Evolutionary conservation across 2,329 filamentous ascomycete species (phyloP), one percentile per base, ranked within the genome.

Genomic region (Plectosphaerella sp.): DNA sequence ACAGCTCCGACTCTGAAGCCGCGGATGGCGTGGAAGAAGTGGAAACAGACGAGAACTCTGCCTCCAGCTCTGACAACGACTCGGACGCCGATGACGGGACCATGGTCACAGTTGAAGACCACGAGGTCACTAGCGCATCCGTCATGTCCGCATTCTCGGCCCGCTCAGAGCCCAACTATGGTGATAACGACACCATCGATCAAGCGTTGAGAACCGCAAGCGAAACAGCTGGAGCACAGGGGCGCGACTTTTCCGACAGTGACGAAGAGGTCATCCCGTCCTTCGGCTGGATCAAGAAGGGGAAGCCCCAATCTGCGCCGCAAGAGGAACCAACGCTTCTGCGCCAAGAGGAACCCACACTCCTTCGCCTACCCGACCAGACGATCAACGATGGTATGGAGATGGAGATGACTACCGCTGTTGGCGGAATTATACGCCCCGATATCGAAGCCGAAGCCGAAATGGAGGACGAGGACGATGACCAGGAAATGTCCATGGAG

Each of bases 401-500:
- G 9, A 82, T 82, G 79, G 79, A 84, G 28, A 74, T 83, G 60
- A 84, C 81, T 2, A 69, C 66, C 43, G 74, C 77, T 9, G 70
- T 83, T 45, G 82, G 82, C 4, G 73, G 77, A n/a, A 84, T 84
- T 43, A 62, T 79, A 11, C 43, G 36, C 24, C 18, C n/a, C 37
- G 37, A 41, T 12, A n/a, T n/a, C 16, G n/a, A 51, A 45, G 39
- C 67, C 64, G 22, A 22, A 22, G 22, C 22, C 22, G 22, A 22
- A 22, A 3, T 22, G 22, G 55, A 22, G 75, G 49, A 63, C 75
- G 22, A 71, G 5, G 75, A 79, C 12, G 74, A 75, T 22, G 78
- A 80, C 18, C 80, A 83, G 57, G 89, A 92, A 39, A 86, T 95
- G 77, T 94, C 90, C 20, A 97, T 97, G 93, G 93, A 97, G 61